Conservation (phyloP, 495 filamentous ascomycete species). For the Tricharina praecox region DNA sequence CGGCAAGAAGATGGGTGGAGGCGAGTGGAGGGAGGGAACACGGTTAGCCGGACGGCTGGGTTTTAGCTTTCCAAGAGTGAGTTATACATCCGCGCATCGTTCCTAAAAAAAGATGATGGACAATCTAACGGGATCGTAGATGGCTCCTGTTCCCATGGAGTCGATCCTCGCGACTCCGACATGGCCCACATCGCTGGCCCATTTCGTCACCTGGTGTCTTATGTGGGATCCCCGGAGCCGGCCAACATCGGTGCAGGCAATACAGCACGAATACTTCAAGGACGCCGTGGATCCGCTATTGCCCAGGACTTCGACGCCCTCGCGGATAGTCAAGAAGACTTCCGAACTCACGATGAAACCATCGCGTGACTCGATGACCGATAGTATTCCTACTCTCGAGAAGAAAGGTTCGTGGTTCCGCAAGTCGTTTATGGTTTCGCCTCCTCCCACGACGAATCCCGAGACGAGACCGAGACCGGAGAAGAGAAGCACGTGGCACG, state of each 20-base stretch:
- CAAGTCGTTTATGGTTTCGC: constrained; percentile 56
- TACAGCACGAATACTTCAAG: constrained; percentile 88
- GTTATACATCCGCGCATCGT: constrained; percentile 13
- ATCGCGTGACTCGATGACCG: constrained; percentile 37
- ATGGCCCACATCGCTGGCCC: constrained; percentile 73
- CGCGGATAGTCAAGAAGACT: constrained; percentile 70
- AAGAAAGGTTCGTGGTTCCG: constrained; percentile 93
- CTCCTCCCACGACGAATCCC: constrained; percentile 33
- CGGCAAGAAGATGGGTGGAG: constrained; percentile 73
- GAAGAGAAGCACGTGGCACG: constrained; percentile 28
- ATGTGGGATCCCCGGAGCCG: constrained; percentile 97
- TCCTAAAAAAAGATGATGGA: no score
- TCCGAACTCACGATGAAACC: constrained; percentile 52
- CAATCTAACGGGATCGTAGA: constrained; percentile 45
- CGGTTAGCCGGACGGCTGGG: constrained; percentile 85
- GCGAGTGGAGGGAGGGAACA: constrained; percentile 94
- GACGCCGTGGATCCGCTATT: constrained; percentile 86
- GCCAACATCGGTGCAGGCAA: constrained; percentile 84
- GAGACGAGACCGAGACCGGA: constrained; percentile 20
- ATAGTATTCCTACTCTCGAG: constrained; percentile 39
- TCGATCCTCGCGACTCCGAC: constrained; percentile 76
- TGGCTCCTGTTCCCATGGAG: constrained; percentile 96
- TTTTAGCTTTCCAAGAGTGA: constrained; percentile 87
- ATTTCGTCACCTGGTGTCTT: constrained; percentile 96
- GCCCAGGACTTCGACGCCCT: constrained; percentile 68